Evolutionary conservation across 495 filamentous ascomycete genomes (phyloP), one percentile per base, ranked within the genome.

Genomic region (Talaromyces wortmannii): DNA sequence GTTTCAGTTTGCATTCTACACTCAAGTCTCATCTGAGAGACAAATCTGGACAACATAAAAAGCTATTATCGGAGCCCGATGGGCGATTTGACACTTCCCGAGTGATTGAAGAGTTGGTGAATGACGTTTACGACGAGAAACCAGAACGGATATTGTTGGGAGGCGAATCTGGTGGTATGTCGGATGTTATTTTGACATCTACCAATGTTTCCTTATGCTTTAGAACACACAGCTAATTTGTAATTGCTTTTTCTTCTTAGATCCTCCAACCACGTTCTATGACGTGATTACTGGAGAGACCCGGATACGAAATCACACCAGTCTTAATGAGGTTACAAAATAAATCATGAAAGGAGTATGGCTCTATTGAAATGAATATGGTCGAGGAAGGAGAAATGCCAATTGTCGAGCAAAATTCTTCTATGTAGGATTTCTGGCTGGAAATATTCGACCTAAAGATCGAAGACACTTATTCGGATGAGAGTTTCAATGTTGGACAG

Each of bases 1-100:
- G 52, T 32, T 53, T 53, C 31, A 53, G 52, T 32, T 42, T 53
- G 8, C 52, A 53, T 40, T 40, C 52, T 7, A 53, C 52, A 30
- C 43, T 53, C 29, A 53, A 53, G 44, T 30, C 52, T 17, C 52
- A 53, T 23, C 31, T 53, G 11, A 31, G 30, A 29, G 52, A 53
- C 23, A 42, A 29, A 17, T 33, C 52, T 1, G 52, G 45, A 18
- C 29, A 31, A n/a, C 52, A 53, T 31, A 46, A 29, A 13, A 53
- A 33, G 29, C 23, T 53, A 15, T 45, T 46, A 13, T 40, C 52
- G 15, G 52, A 53, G n/a, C 52, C 42, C 30, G 52, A 53, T 15
- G 52, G 52, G 10, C 23, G 52, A 46, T 53, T 53, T 15, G 52
- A 53, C n/a, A 53, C 52, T 8, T 29, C 17, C 18, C 36, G 52